Evolutionary conservation across 2,329 filamentous ascomycete genomes (phyloP), one percentile per base, ranked within the genome.

Genomic region (Phialophora tarda): DNA sequence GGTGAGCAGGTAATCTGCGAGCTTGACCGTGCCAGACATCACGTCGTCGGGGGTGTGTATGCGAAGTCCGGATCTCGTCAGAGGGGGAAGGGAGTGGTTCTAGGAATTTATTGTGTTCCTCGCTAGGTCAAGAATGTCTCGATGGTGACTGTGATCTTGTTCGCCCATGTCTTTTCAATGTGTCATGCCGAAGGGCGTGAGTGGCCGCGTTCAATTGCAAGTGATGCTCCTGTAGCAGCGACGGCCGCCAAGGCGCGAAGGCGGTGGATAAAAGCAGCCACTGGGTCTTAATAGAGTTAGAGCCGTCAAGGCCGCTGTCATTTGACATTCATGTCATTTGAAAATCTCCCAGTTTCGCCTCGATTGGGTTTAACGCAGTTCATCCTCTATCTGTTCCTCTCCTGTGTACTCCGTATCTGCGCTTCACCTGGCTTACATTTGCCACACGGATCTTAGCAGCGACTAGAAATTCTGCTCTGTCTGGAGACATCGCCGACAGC

Each of bases 1-100:
- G 28, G 76, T 76, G 72, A 83, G 84, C 14, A 84, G 75, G 69
- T 84, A 84, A 63, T 84, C 79, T 4, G 77, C 77, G 17, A 82
- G 73, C 63, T 80, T 78, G 17, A 83, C 71, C 26, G 81, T 77
- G 74, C 62, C 76, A 75, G 56, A 11, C 53, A 57, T 63, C 8
- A 24, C 26, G 30, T 44, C 23, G 53, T 50, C 48, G 17, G 38
- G 38, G 2, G 14, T 7, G 38, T 8, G 6, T 8, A 6, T 44
- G 38, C 38, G 4, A 17, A n/a, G 38, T 41, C 38, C 7, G 38
- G 14, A 17, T 41, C 38, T n/a, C 17, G 17, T n/a, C 38, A 44
- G 38, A n/a, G 21, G 17, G 1, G 38, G 14, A 14, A 44, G 17
- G 17, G 7, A 44, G 38, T 44, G 17, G 5, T n/a, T n/a, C 17